Percentiles rank a stretch among this genome's conserved stretches.
These are phyloP conservation scores for Cnidoscolus chayamansa DNA, from an alignment of 441 rosid species.

Conservation along the genomic window DNA sequence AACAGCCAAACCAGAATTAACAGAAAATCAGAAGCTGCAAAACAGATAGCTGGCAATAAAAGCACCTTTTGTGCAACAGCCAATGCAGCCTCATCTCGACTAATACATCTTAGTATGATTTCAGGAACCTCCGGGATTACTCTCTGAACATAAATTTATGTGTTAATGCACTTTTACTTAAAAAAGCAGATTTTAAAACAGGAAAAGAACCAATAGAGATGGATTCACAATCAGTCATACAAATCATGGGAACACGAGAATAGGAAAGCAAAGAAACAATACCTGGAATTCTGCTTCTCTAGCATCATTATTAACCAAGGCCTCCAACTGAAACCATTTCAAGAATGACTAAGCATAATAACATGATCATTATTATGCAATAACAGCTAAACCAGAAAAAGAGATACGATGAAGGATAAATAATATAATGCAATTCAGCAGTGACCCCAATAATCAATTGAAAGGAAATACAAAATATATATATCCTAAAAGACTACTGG, in stretches of 20 bases:
- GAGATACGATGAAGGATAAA: neutral
- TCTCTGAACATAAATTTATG: slow-evolving; percentile 43
- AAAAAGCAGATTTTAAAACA: neutral
- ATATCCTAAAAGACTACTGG: neutral
- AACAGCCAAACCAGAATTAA: slow-evolving; percentile 2
- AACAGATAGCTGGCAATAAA: neutral
- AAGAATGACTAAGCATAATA: slow-evolving; percentile 23
- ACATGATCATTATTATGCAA: neutral
- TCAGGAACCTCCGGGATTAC: slow-evolving; percentile 90
- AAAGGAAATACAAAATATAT: neutral
- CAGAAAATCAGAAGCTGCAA: slow-evolving; percentile 1
- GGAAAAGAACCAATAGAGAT: neutral
- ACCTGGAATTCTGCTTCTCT: slow-evolving; percentile 94
- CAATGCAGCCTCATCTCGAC: slow-evolving; percentile 96
- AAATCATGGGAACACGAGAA: slow-evolving; percentile 8
- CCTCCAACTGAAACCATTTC: slow-evolving; percentile 71
- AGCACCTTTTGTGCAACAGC: slow-evolving; percentile 94
- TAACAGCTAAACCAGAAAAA: neutral
- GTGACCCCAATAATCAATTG: neutral
- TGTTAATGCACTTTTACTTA: too few relatives aligned
- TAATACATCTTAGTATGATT: slow-evolving; percentile 86
- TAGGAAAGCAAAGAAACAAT: slow-evolving; percentile 20
- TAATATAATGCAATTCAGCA: neutral
- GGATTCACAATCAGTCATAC: neutral
- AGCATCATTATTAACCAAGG: slow-evolving; percentile 58